Percentiles rank a stretch among this genome's conserved stretches.
Conservation (phyloP, 306 rosid genomes). For the Trifolium subterraneum region DNA sequence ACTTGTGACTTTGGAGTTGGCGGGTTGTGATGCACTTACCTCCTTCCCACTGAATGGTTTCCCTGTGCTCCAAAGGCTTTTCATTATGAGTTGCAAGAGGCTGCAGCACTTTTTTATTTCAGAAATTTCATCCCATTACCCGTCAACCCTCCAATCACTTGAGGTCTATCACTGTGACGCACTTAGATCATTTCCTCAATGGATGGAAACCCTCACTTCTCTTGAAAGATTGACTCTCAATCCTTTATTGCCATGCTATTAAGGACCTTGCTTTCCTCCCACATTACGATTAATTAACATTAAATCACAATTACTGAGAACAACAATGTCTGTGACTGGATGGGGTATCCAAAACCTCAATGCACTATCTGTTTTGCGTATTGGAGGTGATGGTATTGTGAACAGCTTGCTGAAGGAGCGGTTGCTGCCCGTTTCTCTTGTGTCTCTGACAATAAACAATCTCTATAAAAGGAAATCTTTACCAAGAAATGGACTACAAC, state of each 20-base stretch:
- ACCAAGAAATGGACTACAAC: not conserved
- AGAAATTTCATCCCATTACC: not conserved
- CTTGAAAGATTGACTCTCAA: not conserved
- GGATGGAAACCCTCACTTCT: not conserved
- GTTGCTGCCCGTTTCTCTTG: constrained; percentile 25
- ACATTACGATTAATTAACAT: not conserved
- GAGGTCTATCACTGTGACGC: not conserved
- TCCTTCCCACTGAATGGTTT: constrained; percentile 13
- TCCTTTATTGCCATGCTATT: not conserved
- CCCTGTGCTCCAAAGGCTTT: not conserved
- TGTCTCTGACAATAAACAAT: not conserved
- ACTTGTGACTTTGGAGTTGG: not conserved
- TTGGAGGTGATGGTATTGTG: constrained; percentile 5
- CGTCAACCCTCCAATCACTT: not conserved
- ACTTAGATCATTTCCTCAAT: constrained; percentile 3
- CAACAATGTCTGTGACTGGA: too few species aligned
- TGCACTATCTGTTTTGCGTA: not conserved
- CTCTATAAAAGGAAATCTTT: not conserved
- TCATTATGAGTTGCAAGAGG: not conserved
- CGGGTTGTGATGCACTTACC: not conserved
- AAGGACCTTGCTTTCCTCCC: constrained; percentile 17
- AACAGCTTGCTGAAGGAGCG: constrained; percentile 16
- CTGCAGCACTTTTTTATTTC: not conserved
- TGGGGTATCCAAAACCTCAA: constrained; percentile 8
- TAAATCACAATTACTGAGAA: not conserved